phyloP scores from a whole-genome alignment of 1,284 basidiomycete species.

The Ganoderma lingzhi region DNA sequence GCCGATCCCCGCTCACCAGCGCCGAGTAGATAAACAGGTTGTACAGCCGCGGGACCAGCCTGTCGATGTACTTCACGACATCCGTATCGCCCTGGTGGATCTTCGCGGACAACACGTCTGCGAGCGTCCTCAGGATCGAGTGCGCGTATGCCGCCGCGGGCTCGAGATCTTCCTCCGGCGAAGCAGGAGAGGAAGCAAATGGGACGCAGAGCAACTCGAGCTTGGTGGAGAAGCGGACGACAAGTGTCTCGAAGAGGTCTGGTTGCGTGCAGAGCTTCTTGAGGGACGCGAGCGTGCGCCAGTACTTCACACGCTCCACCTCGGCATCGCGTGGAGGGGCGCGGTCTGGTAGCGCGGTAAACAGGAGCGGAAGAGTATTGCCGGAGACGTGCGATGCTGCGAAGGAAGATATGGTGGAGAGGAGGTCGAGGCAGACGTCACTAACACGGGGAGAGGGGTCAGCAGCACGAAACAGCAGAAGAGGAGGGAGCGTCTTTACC shows the following conservation, averaged over 20 bases:
- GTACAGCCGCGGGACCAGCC: conserved; percentile 75
- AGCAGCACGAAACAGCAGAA: background rate
- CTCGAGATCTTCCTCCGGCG: conserved; percentile 49
- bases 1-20: conserved; percentile 42
- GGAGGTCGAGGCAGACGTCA: conserved; percentile 70
- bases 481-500: conserved; percentile 45
- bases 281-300: conserved; percentile 77
- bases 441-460: conserved; percentile 49
- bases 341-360: conserved; percentile 74
- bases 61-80: conserved; percentile 80
- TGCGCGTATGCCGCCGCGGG: conserved; percentile 81
- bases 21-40: conserved; percentile 74
- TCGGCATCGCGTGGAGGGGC: conserved; percentile 67
- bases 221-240: conserved; percentile 83
- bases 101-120: conserved; percentile 73
- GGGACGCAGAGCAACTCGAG: conserved; percentile 76
- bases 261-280: conserved; percentile 79
- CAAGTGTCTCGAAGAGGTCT: conserved; percentile 85
- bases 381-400: conserved; percentile 76
- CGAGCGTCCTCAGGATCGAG: conserved; percentile 79
- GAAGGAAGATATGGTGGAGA: conserved; percentile 71
- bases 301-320: conserved; percentile 66
- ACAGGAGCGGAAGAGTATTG: conserved; percentile 84
- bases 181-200: conserved; percentile 25
- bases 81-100: conserved; percentile 69